A percentile compares a stretch with the other conserved stretches of the same genome.
phyloP scores from a whole-genome alignment of 2,329 filamentous ascomycete genomes.

The Aspergillus quadricinctus region DNA sequence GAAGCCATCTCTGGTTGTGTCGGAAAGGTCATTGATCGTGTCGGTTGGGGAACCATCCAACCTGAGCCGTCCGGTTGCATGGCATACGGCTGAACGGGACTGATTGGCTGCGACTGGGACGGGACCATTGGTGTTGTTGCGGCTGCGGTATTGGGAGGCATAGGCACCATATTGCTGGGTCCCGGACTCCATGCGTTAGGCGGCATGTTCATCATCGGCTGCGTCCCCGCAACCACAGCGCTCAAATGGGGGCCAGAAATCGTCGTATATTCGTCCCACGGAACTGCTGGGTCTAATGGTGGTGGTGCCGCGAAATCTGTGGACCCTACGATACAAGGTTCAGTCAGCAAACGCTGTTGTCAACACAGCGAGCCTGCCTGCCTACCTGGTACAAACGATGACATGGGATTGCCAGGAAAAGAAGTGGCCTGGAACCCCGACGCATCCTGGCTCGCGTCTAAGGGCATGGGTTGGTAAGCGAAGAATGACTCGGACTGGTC shows the following conservation, averaged over 20 bases:
- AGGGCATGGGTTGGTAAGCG: slow-evolving; percentile 31
- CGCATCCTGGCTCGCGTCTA: slow-evolving; percentile 33
- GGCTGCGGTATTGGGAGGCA: slow-evolving; percentile 26
- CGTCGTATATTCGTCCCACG: slow-evolving; percentile 37
- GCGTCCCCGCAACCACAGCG: slow-evolving; percentile 27
- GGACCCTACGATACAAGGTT: slow-evolving; percentile 24
- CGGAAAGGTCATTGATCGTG: slow-evolving; percentile 33
- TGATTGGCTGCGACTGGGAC: slow-evolving; percentile 29
- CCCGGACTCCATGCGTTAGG: slow-evolving; percentile 29
- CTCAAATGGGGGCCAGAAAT: slow-evolving; percentile 34
- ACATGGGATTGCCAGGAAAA: slow-evolving; percentile 31
- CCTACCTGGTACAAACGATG: slow-evolving; percentile 34
- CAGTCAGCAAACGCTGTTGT: slow-evolving; percentile 14
- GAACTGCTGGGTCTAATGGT: slow-evolving; percentile 30
- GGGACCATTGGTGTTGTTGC: slow-evolving; percentile 28
- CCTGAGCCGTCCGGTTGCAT: slow-evolving; percentile 34
- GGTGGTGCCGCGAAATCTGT: slow-evolving; percentile 27
- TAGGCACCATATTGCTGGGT: slow-evolving; percentile 22
- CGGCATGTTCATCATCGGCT: slow-evolving; percentile 31
- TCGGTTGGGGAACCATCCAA: slow-evolving; percentile 29
- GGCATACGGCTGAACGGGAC: slow-evolving; percentile 25
- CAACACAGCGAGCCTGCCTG: slow-evolving; percentile 4
- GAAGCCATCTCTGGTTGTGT: slow-evolving; percentile 27
- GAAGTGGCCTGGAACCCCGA: slow-evolving; percentile 26
- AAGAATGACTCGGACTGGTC: slow-evolving; percentile 36